Conservation (phyloP, 306 rosid species). For the Ormosia emarginata region DNA sequence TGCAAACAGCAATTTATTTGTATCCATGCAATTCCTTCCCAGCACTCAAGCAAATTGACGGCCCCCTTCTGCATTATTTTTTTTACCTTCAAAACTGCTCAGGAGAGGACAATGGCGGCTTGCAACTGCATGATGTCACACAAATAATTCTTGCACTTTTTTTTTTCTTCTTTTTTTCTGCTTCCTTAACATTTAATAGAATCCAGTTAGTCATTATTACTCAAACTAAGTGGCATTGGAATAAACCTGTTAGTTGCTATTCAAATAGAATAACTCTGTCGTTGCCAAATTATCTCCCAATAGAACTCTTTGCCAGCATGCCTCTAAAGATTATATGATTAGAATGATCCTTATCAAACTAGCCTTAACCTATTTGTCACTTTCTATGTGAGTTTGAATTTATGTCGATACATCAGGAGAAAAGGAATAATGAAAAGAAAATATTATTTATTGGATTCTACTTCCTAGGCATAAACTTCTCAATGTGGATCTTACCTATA, state of each 20-base stretch:
- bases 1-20: not conserved
- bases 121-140: not conserved
- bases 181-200: not conserved
- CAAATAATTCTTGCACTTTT: not conserved
- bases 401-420: not conserved
- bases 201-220: not conserved
- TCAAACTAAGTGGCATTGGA: not conserved
- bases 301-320: not conserved
- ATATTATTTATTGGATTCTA: not conserved
- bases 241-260: not conserved
- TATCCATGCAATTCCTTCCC: no score
- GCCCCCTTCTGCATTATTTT: no score
- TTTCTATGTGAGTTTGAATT: not conserved
- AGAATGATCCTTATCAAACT: not conserved
- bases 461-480: not conserved
- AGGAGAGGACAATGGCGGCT: no score
- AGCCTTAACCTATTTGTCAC: not conserved
- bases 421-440: not conserved
- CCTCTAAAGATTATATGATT: not conserved
- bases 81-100: no score
- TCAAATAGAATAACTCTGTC: not conserved
- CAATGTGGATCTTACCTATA: not conserved
- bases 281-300: not conserved
- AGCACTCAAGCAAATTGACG: no score
- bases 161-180: not conserved